A percentile compares a stretch with the other conserved stretches of the same genome.
These are phyloP conservation scores for Bipolaris victoriae DNA, from an alignment of 2,329 filamentous ascomycete genomes.

Conservation along the genomic window DNA sequence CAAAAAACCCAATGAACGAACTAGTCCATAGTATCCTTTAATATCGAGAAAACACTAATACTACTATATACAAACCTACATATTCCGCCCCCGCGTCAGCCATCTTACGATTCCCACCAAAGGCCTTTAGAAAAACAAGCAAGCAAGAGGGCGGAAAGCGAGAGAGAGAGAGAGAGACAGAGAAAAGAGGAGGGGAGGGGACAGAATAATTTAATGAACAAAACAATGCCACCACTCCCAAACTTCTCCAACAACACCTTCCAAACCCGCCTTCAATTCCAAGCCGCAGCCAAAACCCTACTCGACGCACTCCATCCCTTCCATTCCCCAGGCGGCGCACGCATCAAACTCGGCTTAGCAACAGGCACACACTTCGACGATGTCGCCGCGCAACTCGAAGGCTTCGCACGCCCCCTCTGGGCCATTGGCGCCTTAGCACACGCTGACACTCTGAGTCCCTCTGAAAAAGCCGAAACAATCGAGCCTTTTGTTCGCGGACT, in stretches of 20 bases:
- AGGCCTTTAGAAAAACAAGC: no score
- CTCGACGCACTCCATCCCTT: conserved; percentile 37
- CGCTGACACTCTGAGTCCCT: conserved; percentile 14
- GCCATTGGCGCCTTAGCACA: conserved; percentile 41
- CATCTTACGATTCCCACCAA: no score
- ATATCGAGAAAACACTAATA: no score
- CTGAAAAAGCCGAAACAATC: conserved; percentile 29
- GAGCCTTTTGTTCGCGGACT: conserved; percentile 39
- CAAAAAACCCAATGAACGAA: no score
- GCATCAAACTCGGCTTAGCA: conserved; percentile 38
- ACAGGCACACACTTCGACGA: conserved; percentile 48
- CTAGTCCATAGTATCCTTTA: no score
- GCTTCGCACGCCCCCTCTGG: conserved; percentile 44
- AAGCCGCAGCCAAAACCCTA: conserved; percentile 29
- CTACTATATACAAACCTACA: no score
- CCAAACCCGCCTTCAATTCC: conserved; percentile 32
- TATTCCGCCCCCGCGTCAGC: no score
- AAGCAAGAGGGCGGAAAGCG: no score
- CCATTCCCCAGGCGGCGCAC: conserved; percentile 40
- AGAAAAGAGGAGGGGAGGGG: no score
- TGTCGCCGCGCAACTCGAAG: conserved; percentile 44
- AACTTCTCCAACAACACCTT: conserved; percentile 43
- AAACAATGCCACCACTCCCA: conserved; percentile 33
- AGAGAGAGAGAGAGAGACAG: no score
- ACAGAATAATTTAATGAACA: no score